Base-by-base conservation (phyloP, 108 stramenopile species). In the Cyclotella distinguenda region DNA sequence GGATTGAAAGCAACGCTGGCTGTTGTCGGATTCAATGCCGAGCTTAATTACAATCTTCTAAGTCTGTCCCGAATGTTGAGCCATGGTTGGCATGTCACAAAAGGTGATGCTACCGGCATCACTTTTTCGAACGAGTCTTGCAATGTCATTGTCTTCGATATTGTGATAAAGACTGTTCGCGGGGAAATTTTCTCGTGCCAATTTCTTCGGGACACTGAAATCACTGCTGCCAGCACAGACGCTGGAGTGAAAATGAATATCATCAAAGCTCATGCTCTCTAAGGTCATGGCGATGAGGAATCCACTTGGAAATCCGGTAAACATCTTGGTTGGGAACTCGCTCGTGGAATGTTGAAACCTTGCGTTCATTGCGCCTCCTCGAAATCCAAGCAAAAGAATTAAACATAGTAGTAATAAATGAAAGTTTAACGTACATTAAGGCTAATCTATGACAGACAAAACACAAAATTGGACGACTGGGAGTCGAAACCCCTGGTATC, bases 351-450 rank as follows among this genome's bases (percentile, higher is more conserved):
- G 12, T 19, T 61, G 22, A 59, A 68, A 62, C 66, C 74, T n/a
- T 75, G 74, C 42, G 59, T 59, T 19, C 43, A 21, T 28, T 75
- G 74, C 26, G 59, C 66, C 6, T 47, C 6, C 6, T 46, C 31
- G 6, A 75, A 75, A 36, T 57, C 60, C 34, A 60, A 53, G 55
- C 58, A 75, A 47, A 68, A 60, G 49, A 61, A 67, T 68, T n/a
- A n/a, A n/a, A n/a, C n/a, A n/a, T n/a, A n/a, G n/a, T n/a, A n/a
- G n/a, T n/a, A n/a, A n/a, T n/a, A n/a, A n/a, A n/a, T n/a, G n/a
- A n/a, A n/a, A n/a, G n/a, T n/a, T n/a, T n/a, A n/a, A n/a, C n/a
- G n/a, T n/a, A n/a, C n/a, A n/a, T n/a, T n/a, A n/a, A n/a, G n/a
- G n/a, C n/a, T n/a, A n/a, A n/a, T n/a, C n/a, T n/a, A n/a, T n/a